Conservation (phyloP, 192 early-diverging fungal species). For the Coemansia furcata region DNA sequence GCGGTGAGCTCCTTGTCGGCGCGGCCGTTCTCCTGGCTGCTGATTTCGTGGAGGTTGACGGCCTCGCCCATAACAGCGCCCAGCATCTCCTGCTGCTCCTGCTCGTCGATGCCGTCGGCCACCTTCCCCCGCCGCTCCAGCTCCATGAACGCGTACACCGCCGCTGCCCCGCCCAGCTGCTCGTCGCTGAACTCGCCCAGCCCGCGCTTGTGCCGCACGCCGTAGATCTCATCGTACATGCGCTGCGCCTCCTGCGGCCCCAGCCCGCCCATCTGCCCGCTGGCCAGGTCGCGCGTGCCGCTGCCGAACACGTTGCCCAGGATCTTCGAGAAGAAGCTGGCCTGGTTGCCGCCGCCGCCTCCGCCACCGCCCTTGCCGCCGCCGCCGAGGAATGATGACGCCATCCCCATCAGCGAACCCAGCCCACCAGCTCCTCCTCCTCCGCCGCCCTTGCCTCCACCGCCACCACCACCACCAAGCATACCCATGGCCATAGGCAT, state of each 20-base stretch:
- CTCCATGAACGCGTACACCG: conserved; percentile 28
- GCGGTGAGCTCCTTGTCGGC: conserved; percentile 42
- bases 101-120: conserved; percentile 8
- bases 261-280: conserved; percentile 23
- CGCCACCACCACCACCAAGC: conserved; percentile 26
- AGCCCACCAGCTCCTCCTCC: conserved; percentile 33
- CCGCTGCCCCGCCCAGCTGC: conserved; percentile 49
- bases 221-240: conserved; percentile 31
- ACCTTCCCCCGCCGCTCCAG: conserved; percentile 14
- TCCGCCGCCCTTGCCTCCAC: conserved; percentile 16
- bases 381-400: conserved; percentile 41
- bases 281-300: conserved; percentile 39
- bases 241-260: conserved; percentile 19
- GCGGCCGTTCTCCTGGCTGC: conserved; percentile 8
- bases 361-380: conserved; percentile 6
- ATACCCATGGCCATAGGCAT: conserved; percentile 43
- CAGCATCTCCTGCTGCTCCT: conserved; percentile 40
- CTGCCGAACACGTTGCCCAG: conserved; percentile 48
- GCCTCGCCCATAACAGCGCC: conserved; percentile 43
- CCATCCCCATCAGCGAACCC: conserved; percentile 39
- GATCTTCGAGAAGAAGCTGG: conserved; percentile 44
- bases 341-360: conserved; percentile 17
- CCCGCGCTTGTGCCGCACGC: background rate
- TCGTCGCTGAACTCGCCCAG: conserved; percentile 15
- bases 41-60: conserved; percentile 19